These are phyloP conservation scores for Massarina eburnea DNA, from an alignment of 2,329 filamentous ascomycete species.

Conservation along the genomic window DNA sequence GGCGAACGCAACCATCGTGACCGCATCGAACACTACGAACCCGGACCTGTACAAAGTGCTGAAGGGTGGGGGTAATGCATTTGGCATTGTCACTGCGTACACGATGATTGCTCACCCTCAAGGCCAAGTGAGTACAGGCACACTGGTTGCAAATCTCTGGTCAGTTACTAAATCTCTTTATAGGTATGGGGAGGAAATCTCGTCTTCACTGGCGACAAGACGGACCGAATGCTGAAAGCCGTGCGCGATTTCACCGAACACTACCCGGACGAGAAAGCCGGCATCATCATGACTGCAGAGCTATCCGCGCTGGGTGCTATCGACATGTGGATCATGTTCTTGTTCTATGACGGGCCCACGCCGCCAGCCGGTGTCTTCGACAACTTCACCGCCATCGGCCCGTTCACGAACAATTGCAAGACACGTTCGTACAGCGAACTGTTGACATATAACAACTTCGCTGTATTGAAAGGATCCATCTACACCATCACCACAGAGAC, in stretches of 20 bases:
- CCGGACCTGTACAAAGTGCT: constrained; percentile 46
- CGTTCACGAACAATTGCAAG: constrained; percentile 49
- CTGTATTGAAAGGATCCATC: constrained; percentile 27
- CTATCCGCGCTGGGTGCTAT: constrained; percentile 47
- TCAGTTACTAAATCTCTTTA: constrained; percentile 1
- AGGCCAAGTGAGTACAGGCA: constrained; percentile 17
- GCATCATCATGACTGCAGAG: constrained; percentile 60
- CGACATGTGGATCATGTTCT: constrained; percentile 61
- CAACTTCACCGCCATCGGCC: constrained; percentile 54
- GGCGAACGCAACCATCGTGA: constrained; percentile 47
- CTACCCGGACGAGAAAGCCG: constrained; percentile 62
- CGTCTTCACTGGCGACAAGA: constrained; percentile 44
- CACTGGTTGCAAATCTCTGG: background rate
- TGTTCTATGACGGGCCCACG: constrained; percentile 63
- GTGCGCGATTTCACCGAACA: constrained; percentile 58
- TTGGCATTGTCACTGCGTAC: constrained; percentile 47
- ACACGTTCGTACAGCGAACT: constrained; percentile 52
- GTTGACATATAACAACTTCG: constrained; percentile 48
- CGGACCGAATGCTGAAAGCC: constrained; percentile 47
- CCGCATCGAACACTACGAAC: constrained; percentile 43
- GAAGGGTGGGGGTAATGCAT: constrained; percentile 49
- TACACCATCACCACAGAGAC: constrained; percentile 36
- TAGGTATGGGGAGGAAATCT: constrained; percentile 51
- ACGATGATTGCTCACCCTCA: constrained; percentile 26
- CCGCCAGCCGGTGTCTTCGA: constrained; percentile 58